phyloP scores from a whole-genome alignment of 495 filamentous ascomycete genomes.

The Penicillium steckii region DNA sequence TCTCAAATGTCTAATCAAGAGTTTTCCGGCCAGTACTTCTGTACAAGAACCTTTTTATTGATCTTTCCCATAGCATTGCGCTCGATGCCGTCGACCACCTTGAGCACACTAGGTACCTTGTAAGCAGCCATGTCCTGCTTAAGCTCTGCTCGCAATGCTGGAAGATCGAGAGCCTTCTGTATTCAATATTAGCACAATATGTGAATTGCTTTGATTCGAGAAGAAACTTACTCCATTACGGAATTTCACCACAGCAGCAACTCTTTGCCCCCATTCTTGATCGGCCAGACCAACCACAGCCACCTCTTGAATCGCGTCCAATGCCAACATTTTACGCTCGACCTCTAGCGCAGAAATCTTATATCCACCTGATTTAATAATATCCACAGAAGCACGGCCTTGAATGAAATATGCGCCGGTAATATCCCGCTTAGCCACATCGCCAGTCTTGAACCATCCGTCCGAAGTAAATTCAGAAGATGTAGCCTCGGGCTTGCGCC shows the following conservation, averaged over 20 bases:
- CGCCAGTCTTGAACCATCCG: conserved; percentile 51
- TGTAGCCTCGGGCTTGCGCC: conserved; percentile 42
- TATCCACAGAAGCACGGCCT: conserved; percentile 44
- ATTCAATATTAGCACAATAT: no score
- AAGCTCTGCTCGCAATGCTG: conserved; percentile 31
- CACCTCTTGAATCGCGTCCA: conserved; percentile 39
- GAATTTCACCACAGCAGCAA: conserved; percentile 42
- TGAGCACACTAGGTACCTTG: conserved; percentile 46
- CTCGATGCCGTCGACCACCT: conserved; percentile 44
- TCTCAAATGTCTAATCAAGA: not conserved
- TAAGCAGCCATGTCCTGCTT: conserved; percentile 48
- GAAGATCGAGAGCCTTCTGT: conserved; percentile 38
- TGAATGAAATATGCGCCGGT: conserved; percentile 44
- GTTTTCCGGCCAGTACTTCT: conserved; percentile 45
- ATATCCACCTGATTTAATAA: conserved; percentile 49
- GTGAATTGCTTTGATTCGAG: not conserved
- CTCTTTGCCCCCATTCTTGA: conserved; percentile 47
- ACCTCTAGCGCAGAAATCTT: conserved; percentile 48
- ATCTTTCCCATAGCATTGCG: conserved; percentile 52
- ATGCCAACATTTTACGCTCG: conserved; percentile 41
- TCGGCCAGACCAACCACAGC: conserved; percentile 43
- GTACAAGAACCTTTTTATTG: conserved; percentile 44
- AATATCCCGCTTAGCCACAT: conserved; percentile 39
- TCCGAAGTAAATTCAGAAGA: conserved; percentile 42
- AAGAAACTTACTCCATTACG: conserved; percentile 35